Conservation (phyloP, 306 rosid genomes). For the Neltuma alba region DNA sequence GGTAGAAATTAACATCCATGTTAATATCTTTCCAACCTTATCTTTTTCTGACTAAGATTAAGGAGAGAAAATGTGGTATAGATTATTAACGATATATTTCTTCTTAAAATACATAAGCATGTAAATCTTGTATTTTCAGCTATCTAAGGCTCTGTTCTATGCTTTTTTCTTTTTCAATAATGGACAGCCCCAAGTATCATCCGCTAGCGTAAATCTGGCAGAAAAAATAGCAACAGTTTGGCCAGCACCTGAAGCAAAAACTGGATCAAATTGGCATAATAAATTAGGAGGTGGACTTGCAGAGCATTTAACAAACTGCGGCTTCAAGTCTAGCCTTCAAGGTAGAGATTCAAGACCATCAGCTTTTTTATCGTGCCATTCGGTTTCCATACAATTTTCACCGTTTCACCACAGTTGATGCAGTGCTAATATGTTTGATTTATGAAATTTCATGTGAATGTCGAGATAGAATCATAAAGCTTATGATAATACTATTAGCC, state of each 20-base stretch:
- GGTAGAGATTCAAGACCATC: constrained; percentile 47
- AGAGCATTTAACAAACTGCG: constrained; percentile 77
- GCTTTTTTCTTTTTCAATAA: background rate
- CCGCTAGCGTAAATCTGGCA: constrained; percentile 82
- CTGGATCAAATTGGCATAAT: constrained; percentile 54
- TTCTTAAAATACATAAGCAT: too few relatives aligned
- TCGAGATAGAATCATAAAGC: too few relatives aligned
- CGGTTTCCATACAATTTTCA: background rate
- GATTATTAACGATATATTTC: too few relatives aligned
- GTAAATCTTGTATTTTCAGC: background rate
- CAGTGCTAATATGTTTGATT: too few relatives aligned
- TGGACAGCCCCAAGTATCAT: constrained; percentile 82
- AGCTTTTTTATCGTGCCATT: background rate
- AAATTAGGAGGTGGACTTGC: constrained; percentile 86
- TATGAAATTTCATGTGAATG: too few relatives aligned
- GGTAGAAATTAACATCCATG: too few relatives aligned
- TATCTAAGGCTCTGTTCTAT: constrained; percentile 24
- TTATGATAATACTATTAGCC: too few relatives aligned
- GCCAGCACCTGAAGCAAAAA: constrained; percentile 65
- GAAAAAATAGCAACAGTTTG: constrained; percentile 79
- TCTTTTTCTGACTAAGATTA: too few relatives aligned
- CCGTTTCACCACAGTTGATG: too few relatives aligned
- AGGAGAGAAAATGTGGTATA: too few relatives aligned
- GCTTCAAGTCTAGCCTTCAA: constrained; percentile 71
- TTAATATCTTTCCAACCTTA: too few relatives aligned